Conservation (phyloP, 768 basidiomycete species). For the Sporobolomyces roseus region DNA sequence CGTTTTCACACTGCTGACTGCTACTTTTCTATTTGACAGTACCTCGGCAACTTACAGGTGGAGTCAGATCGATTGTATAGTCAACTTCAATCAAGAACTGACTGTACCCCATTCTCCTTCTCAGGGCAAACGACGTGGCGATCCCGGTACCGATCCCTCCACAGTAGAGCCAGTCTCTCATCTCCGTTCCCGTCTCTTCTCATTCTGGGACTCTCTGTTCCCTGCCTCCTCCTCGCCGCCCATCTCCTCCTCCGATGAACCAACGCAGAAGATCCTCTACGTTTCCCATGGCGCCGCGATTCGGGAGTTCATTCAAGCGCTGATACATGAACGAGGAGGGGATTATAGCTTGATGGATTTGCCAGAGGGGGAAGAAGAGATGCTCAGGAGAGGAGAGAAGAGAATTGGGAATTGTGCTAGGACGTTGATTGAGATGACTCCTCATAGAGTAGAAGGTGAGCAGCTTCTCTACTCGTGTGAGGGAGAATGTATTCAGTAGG, state of each 20-base stretch:
- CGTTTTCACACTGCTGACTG: neutral
- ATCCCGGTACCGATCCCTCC: constrained; percentile 20
- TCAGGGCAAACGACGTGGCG: constrained; percentile 33
- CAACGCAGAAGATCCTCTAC: constrained; percentile 11
- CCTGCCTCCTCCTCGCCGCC: neutral
- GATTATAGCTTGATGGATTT: neutral
- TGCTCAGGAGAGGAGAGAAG: constrained; percentile 15
- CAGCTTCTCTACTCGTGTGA: neutral
- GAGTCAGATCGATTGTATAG: neutral
- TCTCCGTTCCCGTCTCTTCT: constrained; percentile 21
- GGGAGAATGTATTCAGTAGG: no score
- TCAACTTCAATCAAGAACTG: neutral
- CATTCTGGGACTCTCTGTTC: constrained; percentile 35
- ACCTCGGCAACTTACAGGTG: constrained; percentile 37
- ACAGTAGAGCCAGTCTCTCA: constrained; percentile 22
- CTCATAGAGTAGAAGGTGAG: constrained; percentile 8
- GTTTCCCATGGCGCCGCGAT: constrained; percentile 40
- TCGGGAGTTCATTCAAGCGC: constrained; percentile 28
- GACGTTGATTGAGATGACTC: constrained; percentile 29
- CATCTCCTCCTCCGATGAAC: neutral
- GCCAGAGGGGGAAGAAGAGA: constrained; percentile 9
- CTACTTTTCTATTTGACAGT: constrained; percentile 3
- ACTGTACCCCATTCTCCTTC: neutral
- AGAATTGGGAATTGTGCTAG: constrained; percentile 37
- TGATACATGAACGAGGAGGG: constrained; percentile 3